A percentile compares a stretch with the other conserved stretches of the same genome.
These are phyloP conservation scores for Taphrina sp. DNA, from an alignment of 1,139 yeast genomes.

Conservation along the genomic window DNA sequence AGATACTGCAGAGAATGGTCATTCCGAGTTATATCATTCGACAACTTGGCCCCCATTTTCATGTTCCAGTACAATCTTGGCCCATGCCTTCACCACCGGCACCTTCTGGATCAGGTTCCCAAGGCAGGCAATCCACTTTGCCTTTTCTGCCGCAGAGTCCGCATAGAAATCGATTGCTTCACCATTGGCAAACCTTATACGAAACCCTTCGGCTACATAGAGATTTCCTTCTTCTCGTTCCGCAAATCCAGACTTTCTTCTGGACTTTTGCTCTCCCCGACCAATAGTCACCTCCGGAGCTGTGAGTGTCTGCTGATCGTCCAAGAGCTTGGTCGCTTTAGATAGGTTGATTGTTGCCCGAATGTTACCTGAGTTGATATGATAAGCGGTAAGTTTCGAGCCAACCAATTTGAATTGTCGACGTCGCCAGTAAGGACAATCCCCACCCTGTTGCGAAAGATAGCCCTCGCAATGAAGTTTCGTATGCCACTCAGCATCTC, in stretches of 20 bases:
- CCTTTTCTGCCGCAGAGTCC: conserved; percentile 54
- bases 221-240: conserved; percentile 35
- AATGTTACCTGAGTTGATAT: conserved; percentile 61
- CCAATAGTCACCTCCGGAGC: conserved; percentile 46
- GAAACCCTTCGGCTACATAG: conserved; percentile 49
- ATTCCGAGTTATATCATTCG: too few relatives aligned
- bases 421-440: conserved; percentile 64
- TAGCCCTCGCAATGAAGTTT: conserved; percentile 54
- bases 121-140: conserved; percentile 53
- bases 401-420: conserved; percentile 63
- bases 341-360: conserved; percentile 64
- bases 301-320: conserved; percentile 31
- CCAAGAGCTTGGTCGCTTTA: conserved; percentile 52
- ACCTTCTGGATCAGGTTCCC: conserved; percentile 24
- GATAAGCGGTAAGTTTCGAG: conserved; percentile 60
- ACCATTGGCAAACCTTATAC: conserved; percentile 60
- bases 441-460: conserved; percentile 77
- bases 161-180: conserved; percentile 67
- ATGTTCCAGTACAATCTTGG: conserved; percentile 8
- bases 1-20: too few relatives aligned
- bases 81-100: conserved; percentile 40
- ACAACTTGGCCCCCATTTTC: too few relatives aligned
- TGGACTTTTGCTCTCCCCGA: conserved; percentile 40
- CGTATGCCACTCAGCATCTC: conserved; percentile 36
- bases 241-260: conserved; percentile 28